A percentile compares a stretch with the other conserved stretches of the same genome.
Conservation (phyloP, 352 stramenopile species). For the Blastocystis sp. region DNA sequence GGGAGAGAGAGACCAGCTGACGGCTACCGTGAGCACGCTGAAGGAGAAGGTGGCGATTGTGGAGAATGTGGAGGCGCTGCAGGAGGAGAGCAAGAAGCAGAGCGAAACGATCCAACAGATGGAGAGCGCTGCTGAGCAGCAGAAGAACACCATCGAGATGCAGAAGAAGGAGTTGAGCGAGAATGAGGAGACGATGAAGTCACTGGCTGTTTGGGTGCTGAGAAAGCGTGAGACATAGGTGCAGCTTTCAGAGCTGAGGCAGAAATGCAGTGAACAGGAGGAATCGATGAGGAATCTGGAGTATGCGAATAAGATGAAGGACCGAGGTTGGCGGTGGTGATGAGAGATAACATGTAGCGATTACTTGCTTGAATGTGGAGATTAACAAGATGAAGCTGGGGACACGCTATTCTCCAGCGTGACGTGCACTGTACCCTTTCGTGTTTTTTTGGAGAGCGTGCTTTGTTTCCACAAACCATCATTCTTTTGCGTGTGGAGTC, state of each 20-base stretch:
- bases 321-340: not conserved
- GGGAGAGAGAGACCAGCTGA: too few relatives aligned
- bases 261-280: not conserved
- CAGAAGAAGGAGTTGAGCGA: not conserved
- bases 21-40: not conserved
- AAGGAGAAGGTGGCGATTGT: conserved; percentile 4
- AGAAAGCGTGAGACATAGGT: not conserved
- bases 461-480: not conserved
- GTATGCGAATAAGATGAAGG: conserved; percentile 38
- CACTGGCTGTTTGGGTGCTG: not conserved
- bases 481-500: not conserved
- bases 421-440: not conserved
- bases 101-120: not conserved
- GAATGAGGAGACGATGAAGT: not conserved
- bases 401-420: not conserved
- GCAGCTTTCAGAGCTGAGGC: not conserved
- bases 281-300: not conserved
- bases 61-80: not conserved
- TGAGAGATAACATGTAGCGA: not conserved
- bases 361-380: conserved; percentile 27
- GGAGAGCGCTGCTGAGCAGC: not conserved
- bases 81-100: not conserved
- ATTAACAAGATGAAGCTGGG: conserved; percentile 53
- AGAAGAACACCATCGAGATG: not conserved
- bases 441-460: not conserved